Evolutionary conservation across 345 rosid genomes (phyloP).

Genomic region (Corchorus olitorius): DNA sequence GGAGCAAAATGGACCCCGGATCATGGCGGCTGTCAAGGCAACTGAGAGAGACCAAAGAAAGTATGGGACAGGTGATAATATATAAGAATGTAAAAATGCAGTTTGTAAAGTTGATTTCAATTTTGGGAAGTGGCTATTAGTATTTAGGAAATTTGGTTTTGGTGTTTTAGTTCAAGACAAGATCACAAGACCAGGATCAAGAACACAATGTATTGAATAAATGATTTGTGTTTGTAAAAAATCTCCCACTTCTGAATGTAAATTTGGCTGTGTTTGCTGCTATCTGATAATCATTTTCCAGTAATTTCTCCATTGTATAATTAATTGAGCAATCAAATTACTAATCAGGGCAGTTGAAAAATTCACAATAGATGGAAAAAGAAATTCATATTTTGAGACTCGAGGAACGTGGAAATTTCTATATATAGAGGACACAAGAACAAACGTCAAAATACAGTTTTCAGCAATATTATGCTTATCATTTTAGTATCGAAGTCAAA

Average conservation of each 20-base stretch:
- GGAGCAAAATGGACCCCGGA: constrained; percentile 27
- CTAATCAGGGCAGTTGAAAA: too few relatives aligned
- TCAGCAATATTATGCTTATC: not conserved
- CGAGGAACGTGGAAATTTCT: not conserved
- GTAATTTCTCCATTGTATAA: not conserved
- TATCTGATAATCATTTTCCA: not conserved
- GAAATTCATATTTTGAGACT: not conserved
- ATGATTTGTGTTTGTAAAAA: not conserved
- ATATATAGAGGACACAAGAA: not conserved
- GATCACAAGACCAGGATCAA: too few relatives aligned
- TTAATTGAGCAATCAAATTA: too few relatives aligned
- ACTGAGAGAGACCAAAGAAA: not conserved
- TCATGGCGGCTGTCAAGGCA: constrained; percentile 25
- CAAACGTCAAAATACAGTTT: not conserved
- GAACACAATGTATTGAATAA: not conserved
- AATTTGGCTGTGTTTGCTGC: constrained; percentile 5
- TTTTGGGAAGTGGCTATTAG: too few relatives aligned
- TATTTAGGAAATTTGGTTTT: not conserved
- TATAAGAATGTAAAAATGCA: too few relatives aligned
- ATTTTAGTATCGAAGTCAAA: not conserved
- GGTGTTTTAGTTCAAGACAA: not conserved
- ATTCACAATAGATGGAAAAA: not conserved
- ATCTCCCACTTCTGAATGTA: not conserved
- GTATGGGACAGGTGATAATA: too few relatives aligned
- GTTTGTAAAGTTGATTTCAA: too few relatives aligned